A percentile compares a stretch with the other conserved stretches of the same genome.
Evolutionary conservation across 768 basidiomycete genomes (phyloP).

Genomic region (Kwoniella dejecticola): DNA sequence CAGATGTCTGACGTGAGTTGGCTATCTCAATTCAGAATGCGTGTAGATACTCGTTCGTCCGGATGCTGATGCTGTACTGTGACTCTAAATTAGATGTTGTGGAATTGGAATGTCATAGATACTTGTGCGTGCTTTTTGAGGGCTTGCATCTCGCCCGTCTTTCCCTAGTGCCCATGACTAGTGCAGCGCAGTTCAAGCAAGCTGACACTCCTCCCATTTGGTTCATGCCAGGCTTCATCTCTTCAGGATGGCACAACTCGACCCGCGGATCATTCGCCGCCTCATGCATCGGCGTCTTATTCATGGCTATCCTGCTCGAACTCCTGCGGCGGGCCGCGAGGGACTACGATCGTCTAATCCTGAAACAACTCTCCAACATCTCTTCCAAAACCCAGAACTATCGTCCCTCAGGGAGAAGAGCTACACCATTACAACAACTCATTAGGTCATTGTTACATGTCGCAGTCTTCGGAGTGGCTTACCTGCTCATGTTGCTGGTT

Average conservation of each 20-base stretch:
- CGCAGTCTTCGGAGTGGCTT: slow-evolving; percentile 27
- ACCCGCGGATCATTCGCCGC: slow-evolving; percentile 49
- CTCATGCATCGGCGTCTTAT: slow-evolving; percentile 49
- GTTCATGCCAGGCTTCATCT: slow-evolving; percentile 54
- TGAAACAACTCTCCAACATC: slow-evolving; percentile 17
- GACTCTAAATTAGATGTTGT: slow-evolving; percentile 48
- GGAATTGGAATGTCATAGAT: slow-evolving; percentile 51
- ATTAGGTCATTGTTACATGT: slow-evolving; percentile 42
- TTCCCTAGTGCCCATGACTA: background rate
- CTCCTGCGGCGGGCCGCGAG: slow-evolving; percentile 41
- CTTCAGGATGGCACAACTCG: slow-evolving; percentile 47
- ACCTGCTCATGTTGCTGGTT: slow-evolving; percentile 36
- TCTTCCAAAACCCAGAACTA: slow-evolving; percentile 8
- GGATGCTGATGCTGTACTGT: too few species aligned
- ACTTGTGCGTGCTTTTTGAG: slow-evolving; percentile 16
- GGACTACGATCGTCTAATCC: slow-evolving; percentile 47
- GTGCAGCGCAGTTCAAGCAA: too few species aligned
- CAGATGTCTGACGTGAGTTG: slow-evolving; percentile 19
- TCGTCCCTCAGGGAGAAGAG: slow-evolving; percentile 14
- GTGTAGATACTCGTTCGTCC: too few species aligned
- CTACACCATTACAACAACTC: slow-evolving; percentile 39
- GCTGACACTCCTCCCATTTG: too few species aligned
- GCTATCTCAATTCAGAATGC: too few species aligned
- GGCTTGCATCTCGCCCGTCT: too few species aligned
- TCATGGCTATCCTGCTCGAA: slow-evolving; percentile 51